These are phyloP conservation scores for Podila clonocystis DNA, from an alignment of 192 early-diverging fungal genomes.

Conservation along the genomic window DNA sequence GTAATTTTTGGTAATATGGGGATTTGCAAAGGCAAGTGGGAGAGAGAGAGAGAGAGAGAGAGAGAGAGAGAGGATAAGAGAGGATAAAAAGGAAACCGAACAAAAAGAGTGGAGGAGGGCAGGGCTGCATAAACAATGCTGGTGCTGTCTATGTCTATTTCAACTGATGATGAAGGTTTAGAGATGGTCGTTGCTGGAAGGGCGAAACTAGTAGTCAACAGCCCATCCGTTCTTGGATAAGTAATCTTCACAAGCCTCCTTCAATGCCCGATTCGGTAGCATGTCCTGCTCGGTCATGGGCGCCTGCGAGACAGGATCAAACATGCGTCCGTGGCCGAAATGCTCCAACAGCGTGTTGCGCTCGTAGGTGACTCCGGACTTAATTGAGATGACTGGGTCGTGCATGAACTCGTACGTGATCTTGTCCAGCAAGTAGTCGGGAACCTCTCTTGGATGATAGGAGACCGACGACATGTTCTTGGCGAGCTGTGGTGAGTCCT, in stretches of 20 bases:
- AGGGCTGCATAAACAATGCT: background rate
- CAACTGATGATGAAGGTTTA: background rate
- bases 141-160: too few species aligned
- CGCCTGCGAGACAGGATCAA: conserved; percentile 80
- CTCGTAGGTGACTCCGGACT: conserved; percentile 79
- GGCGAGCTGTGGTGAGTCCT: conserved; percentile 15
- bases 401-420: conserved; percentile 88
- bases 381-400: conserved; percentile 73
- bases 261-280: conserved; percentile 80
- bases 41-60: too few species aligned
- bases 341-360: conserved; percentile 78
- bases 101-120: background rate
- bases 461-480: background rate
- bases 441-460: conserved; percentile 51
- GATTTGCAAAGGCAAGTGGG: too few species aligned
- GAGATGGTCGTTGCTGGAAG: background rate
- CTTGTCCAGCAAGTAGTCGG: conserved; percentile 72
- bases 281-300: conserved; percentile 74
- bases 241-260: conserved; percentile 72
- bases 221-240: conserved; percentile 71
- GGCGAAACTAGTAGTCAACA: conserved; percentile 55
- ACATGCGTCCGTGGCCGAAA: conserved; percentile 80
- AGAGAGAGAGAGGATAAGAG: too few species aligned
- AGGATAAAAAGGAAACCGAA: too few species aligned
- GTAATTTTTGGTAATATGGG: too few species aligned